Evolutionary conservation across 2,329 filamentous ascomycete genomes (phyloP), one percentile per base, ranked within the genome.

Genomic region (Botrytis squamosa): DNA sequence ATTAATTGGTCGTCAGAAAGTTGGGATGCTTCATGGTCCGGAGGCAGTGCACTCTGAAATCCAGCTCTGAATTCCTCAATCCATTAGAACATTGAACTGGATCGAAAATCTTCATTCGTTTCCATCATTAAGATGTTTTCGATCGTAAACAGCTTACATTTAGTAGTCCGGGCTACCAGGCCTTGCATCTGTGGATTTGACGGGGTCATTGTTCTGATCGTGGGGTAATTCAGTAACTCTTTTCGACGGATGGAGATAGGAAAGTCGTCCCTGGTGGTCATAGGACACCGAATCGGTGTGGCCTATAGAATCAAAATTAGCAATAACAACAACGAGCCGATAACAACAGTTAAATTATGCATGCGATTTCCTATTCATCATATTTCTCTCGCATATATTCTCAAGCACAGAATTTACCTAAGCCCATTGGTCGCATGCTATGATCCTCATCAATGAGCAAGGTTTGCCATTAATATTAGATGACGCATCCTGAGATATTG

Each of bases 151-250:
- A 29, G 52, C 52, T 55, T 55, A n/a, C 0, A 55, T 55, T n/a
- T n/a, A 14, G 4, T 3, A 55, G 18, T 18, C 52, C 1, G n/a
- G 1, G 14, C 0, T 18, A 18, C 7, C 0, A 8, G 52, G 1
- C n/a, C 12, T 29, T 16, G 52, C 14, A 29, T 55, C n/a, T 29
- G 4, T 52, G 49, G 49, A 52, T 52, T 49, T 49, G 20, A 8
- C 3, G 3, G 46, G 10, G 49, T 52, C 49, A 5, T 52, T 52
- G 14, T n/a, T n/a, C 22, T 9, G n/a, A 55, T 55, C 52, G n/a
- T 55, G n/a, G 12, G n/a, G n/a, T 55, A 29, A 16, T 29, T 16
- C 25, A 29, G 52, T 29, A 55, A 16, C 12, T 29, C 52, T 29
- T 29, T 5, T 29, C 25, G 5, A 3, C n/a, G 29, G 52, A 29